Percentiles rank a stretch among this genome's conserved stretches.
These are phyloP conservation scores for Aureobasidium sp. DNA, from an alignment of 2,329 filamentous ascomycete genomes.

Conservation along the genomic window DNA sequence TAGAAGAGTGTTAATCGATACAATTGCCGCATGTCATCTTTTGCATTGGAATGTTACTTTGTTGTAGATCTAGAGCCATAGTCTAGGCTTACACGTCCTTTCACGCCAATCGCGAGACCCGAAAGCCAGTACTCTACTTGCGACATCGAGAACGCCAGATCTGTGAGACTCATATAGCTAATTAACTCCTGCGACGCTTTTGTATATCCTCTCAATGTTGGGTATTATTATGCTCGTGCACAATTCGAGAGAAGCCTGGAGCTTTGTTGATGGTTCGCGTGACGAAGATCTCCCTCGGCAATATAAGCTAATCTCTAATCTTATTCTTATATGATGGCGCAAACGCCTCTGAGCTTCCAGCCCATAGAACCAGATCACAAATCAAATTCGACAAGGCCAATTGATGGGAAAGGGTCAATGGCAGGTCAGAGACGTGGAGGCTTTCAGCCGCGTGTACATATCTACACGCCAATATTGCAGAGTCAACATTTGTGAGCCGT, in stretches of 20 bases:
- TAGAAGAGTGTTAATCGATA: too few relatives aligned
- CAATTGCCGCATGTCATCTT: too few relatives aligned
- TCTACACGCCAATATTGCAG: too few relatives aligned
- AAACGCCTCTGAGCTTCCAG: neutral
- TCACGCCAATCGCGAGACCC: neutral
- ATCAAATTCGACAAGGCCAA: neutral
- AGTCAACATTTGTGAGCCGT: neutral
- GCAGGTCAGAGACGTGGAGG: too few relatives aligned
- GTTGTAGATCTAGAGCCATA: neutral
- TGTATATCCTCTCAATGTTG: too few relatives aligned
- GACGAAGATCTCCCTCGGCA: neutral
- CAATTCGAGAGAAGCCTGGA: neutral
- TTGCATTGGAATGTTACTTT: too few relatives aligned
- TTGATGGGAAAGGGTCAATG: too few relatives aligned
- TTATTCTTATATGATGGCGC: slow-evolving; percentile 1
- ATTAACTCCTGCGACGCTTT: neutral
- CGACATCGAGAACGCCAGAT: too few relatives aligned
- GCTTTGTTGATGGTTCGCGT: neutral
- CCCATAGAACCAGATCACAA: neutral
- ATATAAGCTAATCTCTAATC: slow-evolving; percentile 6
- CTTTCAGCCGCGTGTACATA: too few relatives aligned
- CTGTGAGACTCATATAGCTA: neutral
- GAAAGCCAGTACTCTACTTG: neutral
- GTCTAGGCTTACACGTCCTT: neutral
- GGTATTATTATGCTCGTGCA: neutral